phyloP scores from a whole-genome alignment of 2,329 filamentous ascomycete species.

The Penicillium sp. region DNA sequence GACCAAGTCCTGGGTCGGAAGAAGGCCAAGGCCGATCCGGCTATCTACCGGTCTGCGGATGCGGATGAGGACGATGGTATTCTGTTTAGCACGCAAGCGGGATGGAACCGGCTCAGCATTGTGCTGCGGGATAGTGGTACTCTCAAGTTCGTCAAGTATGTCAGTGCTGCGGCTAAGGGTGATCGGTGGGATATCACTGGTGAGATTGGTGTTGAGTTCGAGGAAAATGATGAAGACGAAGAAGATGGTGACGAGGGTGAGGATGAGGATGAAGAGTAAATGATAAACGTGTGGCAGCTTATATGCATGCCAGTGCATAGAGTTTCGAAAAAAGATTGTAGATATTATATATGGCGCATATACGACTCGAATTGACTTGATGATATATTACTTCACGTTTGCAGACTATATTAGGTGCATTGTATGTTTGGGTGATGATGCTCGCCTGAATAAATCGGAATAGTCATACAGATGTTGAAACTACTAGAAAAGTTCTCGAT shows the following conservation, averaged over 20 bases:
- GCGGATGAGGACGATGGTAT: conserved; percentile 65
- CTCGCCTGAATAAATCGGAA: too few species aligned
- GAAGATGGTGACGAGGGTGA: conserved; percentile 32
- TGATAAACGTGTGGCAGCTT: not conserved
- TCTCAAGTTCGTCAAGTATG: conserved; percentile 92
- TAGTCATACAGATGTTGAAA: too few species aligned
- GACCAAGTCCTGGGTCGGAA: conserved; percentile 27
- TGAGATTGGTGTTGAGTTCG: conserved; percentile 61
- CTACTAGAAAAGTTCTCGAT: too few species aligned
- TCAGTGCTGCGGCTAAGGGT: conserved; percentile 69
- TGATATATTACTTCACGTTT: not conserved
- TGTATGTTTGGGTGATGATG: too few species aligned
- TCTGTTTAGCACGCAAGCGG: conserved; percentile 58
- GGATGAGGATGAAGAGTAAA: conserved; percentile 21
- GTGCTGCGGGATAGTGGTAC: conserved; percentile 79
- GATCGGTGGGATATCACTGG: conserved; percentile 88
- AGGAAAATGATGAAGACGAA: conserved; percentile 42
- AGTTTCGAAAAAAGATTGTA: not conserved
- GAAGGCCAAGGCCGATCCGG: conserved; percentile 55
- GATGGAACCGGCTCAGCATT: conserved; percentile 86
- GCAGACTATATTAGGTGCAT: too few species aligned
- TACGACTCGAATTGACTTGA: conserved; percentile 6
- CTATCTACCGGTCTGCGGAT: conserved; percentile 67
- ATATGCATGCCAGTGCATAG: not conserved
- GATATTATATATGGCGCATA: conserved; percentile 4